phyloP scores from a whole-genome alignment of 371 early-diverging fungal species.

The Mucor indicus region DNA sequence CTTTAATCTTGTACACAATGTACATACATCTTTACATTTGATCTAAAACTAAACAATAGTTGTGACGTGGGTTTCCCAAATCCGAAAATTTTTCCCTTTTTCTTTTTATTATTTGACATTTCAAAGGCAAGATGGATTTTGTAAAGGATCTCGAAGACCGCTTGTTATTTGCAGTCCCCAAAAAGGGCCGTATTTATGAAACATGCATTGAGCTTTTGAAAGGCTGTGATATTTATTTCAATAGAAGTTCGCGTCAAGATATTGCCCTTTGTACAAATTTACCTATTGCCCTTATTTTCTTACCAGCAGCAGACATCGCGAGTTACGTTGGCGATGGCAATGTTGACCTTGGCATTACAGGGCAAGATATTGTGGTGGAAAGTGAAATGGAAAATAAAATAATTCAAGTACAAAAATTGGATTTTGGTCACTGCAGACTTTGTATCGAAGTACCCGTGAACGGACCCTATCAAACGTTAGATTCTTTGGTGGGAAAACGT shows the following conservation, averaged over 20 bases:
- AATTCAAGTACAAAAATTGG: conserved; percentile 70
- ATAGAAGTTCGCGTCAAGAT: conserved; percentile 90
- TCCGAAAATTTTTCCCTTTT: not conserved
- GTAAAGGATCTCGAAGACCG: conserved; percentile 64
- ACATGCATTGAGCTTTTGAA: conserved; percentile 77
- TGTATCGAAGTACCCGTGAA: conserved; percentile 78
- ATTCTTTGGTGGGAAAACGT: conserved; percentile 85
- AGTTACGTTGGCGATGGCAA: conserved; percentile 93
- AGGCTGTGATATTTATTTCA: conserved; percentile 92
- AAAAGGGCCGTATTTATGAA: conserved; percentile 95
- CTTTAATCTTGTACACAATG: no score
- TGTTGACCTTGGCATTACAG: conserved; percentile 95
- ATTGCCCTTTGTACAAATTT: conserved; percentile 93
- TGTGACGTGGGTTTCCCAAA: no score
- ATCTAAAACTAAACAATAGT: no score
- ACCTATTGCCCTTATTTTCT: conserved; percentile 89
- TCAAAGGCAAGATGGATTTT: conserved; percentile 2
- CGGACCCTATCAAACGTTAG: conserved; percentile 41
- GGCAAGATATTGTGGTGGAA: conserved; percentile 92
- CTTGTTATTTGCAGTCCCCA: conserved; percentile 93
- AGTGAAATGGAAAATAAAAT: conserved; percentile 67
- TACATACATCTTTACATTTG: no score
- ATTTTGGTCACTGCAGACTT: conserved; percentile 91
- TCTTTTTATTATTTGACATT: not conserved
- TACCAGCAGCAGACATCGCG: conserved; percentile 94